These are phyloP conservation scores for Pyrus pyrifolia DNA, from an alignment of 306 rosid genomes.

Conservation along the genomic window DNA sequence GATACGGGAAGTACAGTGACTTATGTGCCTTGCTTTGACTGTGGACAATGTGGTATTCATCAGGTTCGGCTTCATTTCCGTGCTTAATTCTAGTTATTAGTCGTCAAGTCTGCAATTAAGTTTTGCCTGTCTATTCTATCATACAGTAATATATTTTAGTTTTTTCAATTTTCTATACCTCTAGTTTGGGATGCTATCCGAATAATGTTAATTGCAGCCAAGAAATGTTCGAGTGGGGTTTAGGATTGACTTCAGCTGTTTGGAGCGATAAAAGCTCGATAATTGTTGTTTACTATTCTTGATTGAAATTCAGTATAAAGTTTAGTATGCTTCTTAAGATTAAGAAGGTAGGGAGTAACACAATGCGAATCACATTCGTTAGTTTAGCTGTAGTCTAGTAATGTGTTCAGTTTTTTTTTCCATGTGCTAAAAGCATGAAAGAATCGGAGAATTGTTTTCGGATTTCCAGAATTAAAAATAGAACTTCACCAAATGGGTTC, in stretches of 20 bases:
- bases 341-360: too few species aligned
- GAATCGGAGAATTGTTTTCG: neutral
- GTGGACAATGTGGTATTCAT: constrained; percentile 35
- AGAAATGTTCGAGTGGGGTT: neutral
- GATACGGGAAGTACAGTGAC: constrained; percentile 53
- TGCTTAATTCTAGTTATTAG: neutral
- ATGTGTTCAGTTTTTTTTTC: neutral
- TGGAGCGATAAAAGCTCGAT: neutral
- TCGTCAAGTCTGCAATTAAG: neutral
- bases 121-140: neutral
- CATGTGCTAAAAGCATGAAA: neutral
- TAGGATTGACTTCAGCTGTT: neutral
- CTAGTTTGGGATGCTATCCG: neutral
- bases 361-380: neutral
- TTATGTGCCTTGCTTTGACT: constrained; percentile 44
- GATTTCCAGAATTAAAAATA: neutral
- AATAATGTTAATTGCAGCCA: neutral
- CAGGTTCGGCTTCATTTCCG: constrained; percentile 32
- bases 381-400: neutral
- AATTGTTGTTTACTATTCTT: too few species aligned
- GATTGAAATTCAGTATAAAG: neutral
- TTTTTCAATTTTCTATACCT: neutral
- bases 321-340: neutral
- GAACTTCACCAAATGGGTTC: neutral
- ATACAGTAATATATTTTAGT: too few species aligned